Base-by-base conservation (phyloP, 2,329 filamentous ascomycete genomes). In the Polychaeton citri region DNA sequence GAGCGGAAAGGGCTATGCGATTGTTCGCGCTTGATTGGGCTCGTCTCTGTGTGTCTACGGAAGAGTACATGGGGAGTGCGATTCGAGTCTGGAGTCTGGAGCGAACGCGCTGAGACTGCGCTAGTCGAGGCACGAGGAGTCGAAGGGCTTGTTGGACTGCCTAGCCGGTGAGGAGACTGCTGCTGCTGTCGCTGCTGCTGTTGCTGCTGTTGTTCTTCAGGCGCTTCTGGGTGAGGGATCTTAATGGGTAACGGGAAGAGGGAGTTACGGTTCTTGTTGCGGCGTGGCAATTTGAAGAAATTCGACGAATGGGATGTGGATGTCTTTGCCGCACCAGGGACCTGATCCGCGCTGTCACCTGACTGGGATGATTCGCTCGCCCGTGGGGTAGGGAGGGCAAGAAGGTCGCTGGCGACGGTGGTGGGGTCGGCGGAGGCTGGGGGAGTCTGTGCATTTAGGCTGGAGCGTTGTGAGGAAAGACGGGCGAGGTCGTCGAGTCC, bases 171-270 rank as follows among this genome's bases (percentile, higher is more conserved):
- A 20, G 70, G 33, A 34, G 34, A 37, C 15, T 65, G 35, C 66
- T 58, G 39, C 68, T 46, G 49, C n/a, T n/a, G n/a, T n/a, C n/a
- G n/a, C 57, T 35, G 52, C 59, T 28, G 12, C 12, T 28, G 12
- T 28, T 15, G 24, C 24, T 12, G 15, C 15, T 28, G 24, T 10
- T 28, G 12, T 12, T 28, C 12, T 28, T 28, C 24, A 10, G 24
- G 7, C 12, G 24, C 12, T 60, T 74, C 60, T 17, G 67, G 59
- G 15, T 60, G 58, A 21, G 63, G 56, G 43, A 74, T 69, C 57
- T 81, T 86, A 43, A 88, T 77, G 28, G 85, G 86, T n/a, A 96
- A 68, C 39, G 88, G 87, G 50, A 96, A 96, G 21, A 96, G 64
- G 3, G 83, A 78, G 24, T 76, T 74, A 40, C 81, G 76, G 51